Evolutionary conservation across 306 rosid genomes (phyloP).

Genomic region (Senna siamea): DNA sequence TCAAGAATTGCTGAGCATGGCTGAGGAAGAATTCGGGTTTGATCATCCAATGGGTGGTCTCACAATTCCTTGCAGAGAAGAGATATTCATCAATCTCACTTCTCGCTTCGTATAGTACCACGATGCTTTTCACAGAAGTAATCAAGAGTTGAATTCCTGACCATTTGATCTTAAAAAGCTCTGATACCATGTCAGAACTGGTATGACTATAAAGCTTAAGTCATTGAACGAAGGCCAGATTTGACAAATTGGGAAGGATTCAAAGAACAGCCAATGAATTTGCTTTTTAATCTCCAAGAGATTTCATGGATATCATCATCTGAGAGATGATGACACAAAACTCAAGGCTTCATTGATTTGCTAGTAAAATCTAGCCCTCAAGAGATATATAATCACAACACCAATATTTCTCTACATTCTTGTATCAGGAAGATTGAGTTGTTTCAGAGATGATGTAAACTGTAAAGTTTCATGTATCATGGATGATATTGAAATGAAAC

Average conservation of each 20-base stretch:
- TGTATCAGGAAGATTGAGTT: background rate
- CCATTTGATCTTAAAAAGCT: too few relatives aligned
- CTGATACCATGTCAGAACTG: too few relatives aligned
- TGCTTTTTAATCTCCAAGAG: background rate
- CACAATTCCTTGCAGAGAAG: slow-evolving; percentile 49
- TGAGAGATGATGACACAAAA: background rate
- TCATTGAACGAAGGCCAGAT: background rate
- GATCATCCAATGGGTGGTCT: slow-evolving; percentile 53
- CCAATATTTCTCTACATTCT: background rate
- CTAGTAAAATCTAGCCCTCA: slow-evolving; percentile 4
- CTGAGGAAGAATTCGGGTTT: slow-evolving; percentile 47
- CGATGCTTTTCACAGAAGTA: background rate
- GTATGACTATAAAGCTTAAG: too few relatives aligned
- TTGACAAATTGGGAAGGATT: background rate
- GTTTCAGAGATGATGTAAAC: slow-evolving; percentile 18
- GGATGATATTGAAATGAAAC: background rate
- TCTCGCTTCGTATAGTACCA: slow-evolving; percentile 1
- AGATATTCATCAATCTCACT: slow-evolving; percentile 39
- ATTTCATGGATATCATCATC: background rate
- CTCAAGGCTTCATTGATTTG: background rate
- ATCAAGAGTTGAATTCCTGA: too few relatives aligned
- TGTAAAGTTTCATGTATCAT: background rate
- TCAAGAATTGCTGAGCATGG: slow-evolving; percentile 40
- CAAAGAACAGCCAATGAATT: too few relatives aligned
- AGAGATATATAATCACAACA: background rate